Percentiles rank a stretch among this genome's conserved stretches.
These are phyloP conservation scores for Dendrocalamus sinicus DNA, from an alignment of 176 grass and related monocot genomes.

Conservation along the genomic window DNA sequence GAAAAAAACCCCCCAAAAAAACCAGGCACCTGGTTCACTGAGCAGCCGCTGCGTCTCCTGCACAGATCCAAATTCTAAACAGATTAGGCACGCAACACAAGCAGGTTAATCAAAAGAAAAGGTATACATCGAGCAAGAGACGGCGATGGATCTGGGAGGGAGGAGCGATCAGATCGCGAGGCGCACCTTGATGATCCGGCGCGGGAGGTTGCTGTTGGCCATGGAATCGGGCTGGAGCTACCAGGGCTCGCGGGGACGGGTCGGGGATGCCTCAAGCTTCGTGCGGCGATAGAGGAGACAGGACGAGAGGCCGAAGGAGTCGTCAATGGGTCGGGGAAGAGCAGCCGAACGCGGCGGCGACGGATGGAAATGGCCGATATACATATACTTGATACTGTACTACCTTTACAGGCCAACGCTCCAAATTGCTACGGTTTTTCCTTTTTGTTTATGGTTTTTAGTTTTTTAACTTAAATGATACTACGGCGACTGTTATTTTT, in stretches of 20 bases:
- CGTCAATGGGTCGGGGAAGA: conserved; percentile 24
- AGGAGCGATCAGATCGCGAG: conserved; percentile 38
- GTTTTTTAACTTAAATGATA: too few species aligned
- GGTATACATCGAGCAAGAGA: background rate
- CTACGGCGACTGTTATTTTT: too few species aligned
- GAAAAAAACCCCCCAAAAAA: background rate
- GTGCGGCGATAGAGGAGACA: conserved; percentile 24
- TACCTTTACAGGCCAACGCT: too few species aligned
- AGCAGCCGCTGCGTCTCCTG: conserved; percentile 95
- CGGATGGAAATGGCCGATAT: background rate
- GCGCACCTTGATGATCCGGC: conserved; percentile 91
- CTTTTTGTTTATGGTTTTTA: too few species aligned
- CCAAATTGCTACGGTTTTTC: too few species aligned
- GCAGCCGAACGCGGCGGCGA: background rate
- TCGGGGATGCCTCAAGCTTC: conserved; percentile 37
- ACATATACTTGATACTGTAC: background rate
- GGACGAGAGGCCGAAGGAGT: conserved; percentile 36
- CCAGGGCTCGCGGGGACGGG: background rate
- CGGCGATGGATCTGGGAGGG: conserved; percentile 11
- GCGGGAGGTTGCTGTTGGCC: conserved; percentile 94
- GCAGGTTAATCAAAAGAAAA: background rate
- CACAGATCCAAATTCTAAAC: conserved; percentile 50
- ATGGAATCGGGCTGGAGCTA: conserved; percentile 46
- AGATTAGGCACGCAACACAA: conserved; percentile 7
- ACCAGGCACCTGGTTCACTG: conserved; percentile 77